Conservation (phyloP, 139 green algal species). For the Ettlia oleoabundans region DNA sequence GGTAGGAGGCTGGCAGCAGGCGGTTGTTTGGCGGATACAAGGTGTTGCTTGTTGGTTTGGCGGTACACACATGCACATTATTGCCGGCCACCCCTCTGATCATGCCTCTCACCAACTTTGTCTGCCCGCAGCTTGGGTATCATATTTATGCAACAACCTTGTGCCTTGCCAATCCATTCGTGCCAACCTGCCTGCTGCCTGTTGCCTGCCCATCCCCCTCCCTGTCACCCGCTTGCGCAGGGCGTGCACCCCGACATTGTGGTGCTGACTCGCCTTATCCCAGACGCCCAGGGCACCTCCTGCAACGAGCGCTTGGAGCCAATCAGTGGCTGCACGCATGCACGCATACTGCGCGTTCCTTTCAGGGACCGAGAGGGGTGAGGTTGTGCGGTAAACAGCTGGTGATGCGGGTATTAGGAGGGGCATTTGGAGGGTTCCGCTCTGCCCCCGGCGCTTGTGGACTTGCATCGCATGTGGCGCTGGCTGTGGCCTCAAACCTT, state of each 20-base stretch:
- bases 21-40: not conserved
- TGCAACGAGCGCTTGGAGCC: conserved; percentile 83
- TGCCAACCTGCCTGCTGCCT: no score
- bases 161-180: no score
- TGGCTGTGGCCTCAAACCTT: not conserved
- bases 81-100: no score
- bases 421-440: no score
- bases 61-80: not conserved
- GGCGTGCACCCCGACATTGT: conserved; percentile 60
- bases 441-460: no score
- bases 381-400: no score
- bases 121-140: no score
- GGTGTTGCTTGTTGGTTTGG: not conserved
- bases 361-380: conserved; percentile 62
- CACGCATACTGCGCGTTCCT: conserved; percentile 80
- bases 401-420: no score
- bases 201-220: not conserved
- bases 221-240: not conserved
- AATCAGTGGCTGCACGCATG: conserved; percentile 70
- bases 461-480: not conserved
- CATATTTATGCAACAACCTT: no score
- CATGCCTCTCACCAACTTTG: no score
- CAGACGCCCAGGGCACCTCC: conserved; percentile 74
- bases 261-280: conserved; percentile 83
- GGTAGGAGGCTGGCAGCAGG: not conserved